A percentile compares a stretch with the other conserved stretches of the same genome.
Evolutionary conservation across 345 rosid species (phyloP).

Genomic region (Geranium brycei): DNA sequence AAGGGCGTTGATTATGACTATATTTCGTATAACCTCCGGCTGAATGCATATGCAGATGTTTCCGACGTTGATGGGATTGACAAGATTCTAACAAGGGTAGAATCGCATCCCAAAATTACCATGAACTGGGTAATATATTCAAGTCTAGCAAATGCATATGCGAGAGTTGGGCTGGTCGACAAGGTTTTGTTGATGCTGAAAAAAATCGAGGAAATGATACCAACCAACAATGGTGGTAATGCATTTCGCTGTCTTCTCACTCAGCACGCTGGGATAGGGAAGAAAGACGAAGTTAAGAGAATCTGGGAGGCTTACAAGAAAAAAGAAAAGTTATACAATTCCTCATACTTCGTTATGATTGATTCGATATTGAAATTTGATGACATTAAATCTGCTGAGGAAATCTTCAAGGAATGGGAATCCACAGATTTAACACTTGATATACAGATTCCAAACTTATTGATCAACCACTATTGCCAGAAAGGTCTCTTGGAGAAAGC

Average conservation of each 20-base stretch:
- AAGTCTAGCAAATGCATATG: conserved; percentile 14
- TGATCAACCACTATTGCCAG: conserved; percentile 18
- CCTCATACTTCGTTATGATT: conserved; percentile 14
- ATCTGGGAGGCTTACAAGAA: conserved; percentile 27
- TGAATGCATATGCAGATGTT: conserved; percentile 19
- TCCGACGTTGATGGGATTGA: conserved; percentile 19
- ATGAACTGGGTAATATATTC: conserved; percentile 13
- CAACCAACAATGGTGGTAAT: not conserved
- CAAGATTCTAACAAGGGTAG: conserved; percentile 14
- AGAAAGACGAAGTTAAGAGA: conserved; percentile 30
- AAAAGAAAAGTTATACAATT: conserved; percentile 7
- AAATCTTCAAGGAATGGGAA: conserved; percentile 31
- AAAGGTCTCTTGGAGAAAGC: conserved; percentile 26
- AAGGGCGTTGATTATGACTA: conserved; percentile 12
- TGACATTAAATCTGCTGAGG: conserved; percentile 31
- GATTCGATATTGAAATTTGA: conserved; percentile 23
- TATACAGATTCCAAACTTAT: conserved; percentile 16
- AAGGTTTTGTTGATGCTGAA: conserved; percentile 21
- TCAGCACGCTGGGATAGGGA: conserved; percentile 20
- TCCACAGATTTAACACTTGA: conserved; percentile 6
- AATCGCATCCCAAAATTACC: conserved; percentile 15
- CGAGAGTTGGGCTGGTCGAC: conserved; percentile 14
- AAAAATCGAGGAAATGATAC: conserved; percentile 20
- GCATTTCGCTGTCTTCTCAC: conserved; percentile 18
- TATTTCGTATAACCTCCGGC: conserved; percentile 8